phyloP scores from a whole-genome alignment of 108 stramenopile species.

The Skeletonema marinoi region DNA sequence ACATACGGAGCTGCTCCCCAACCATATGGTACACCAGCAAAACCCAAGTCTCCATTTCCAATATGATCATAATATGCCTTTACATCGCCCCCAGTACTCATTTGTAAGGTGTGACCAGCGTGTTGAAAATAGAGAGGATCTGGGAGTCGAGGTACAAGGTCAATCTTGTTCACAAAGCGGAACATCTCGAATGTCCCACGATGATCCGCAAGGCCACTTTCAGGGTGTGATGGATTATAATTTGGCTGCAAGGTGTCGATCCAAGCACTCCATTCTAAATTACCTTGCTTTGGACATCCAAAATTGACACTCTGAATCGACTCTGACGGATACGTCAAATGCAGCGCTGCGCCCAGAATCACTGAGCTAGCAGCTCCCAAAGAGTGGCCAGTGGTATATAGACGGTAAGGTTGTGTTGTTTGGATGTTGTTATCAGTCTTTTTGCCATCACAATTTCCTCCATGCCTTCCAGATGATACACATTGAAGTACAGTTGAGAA shows the following conservation, averaged over 20 bases:
- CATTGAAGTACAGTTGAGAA: constrained; percentile 24
- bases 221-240: constrained; percentile 12
- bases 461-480: constrained; percentile 45
- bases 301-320: constrained; percentile 68
- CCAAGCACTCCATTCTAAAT: constrained; percentile 58
- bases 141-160: constrained; percentile 80
- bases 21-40: constrained; percentile 63
- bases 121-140: constrained; percentile 62
- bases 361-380: constrained; percentile 81
- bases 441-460: constrained; percentile 24
- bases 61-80: constrained; percentile 59
- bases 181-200: constrained; percentile 26
- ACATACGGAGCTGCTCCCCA: constrained; percentile 69
- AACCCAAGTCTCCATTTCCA: constrained; percentile 58
- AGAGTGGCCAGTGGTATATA: constrained; percentile 78
- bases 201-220: constrained; percentile 39
- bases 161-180: constrained; percentile 67
- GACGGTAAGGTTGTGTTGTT: constrained; percentile 24
- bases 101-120: constrained; percentile 84
- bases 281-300: constrained; percentile 82
- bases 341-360: constrained; percentile 67
- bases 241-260: constrained; percentile 46
- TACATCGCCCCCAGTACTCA: constrained; percentile 41
- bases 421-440: not conserved
- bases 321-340: constrained; percentile 34